Evolutionary conservation across 352 stramenopile genomes (phyloP).

Genomic region (Globisporangium sylvaticum): DNA sequence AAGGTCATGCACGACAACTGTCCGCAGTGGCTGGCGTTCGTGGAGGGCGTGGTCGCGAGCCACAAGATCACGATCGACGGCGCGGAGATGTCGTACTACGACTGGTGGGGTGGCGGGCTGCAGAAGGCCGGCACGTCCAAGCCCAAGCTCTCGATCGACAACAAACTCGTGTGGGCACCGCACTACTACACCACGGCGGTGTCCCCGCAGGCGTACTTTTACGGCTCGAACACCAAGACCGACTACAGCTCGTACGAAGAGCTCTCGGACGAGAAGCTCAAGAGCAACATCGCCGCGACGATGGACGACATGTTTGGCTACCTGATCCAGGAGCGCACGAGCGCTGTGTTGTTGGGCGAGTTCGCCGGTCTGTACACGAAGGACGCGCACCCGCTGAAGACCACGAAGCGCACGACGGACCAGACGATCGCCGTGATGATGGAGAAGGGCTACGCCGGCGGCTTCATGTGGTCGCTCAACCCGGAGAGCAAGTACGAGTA

Average conservation of each 20-base stretch:
- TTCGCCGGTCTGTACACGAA: slow-evolving; percentile 72
- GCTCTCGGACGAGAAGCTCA: slow-evolving; percentile 48
- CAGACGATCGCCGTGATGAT: slow-evolving; percentile 66
- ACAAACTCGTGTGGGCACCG: slow-evolving; percentile 81
- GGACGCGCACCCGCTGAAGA: slow-evolving; percentile 60
- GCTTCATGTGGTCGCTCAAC: slow-evolving; percentile 85
- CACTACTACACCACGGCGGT: slow-evolving; percentile 85
- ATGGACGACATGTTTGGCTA: slow-evolving; percentile 82
- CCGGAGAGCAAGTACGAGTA: slow-evolving; percentile 76
- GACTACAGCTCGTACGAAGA: slow-evolving; percentile 60
- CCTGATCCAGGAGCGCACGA: slow-evolving; percentile 41
- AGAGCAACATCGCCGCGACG: slow-evolving; percentile 40
- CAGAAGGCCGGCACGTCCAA: slow-evolving; percentile 47
- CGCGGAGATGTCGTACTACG: slow-evolving; percentile 55
- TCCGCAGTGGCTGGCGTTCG: slow-evolving; percentile 73
- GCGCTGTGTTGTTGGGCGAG: slow-evolving; percentile 65
- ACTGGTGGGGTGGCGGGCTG: slow-evolving; percentile 78
- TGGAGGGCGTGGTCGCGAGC: slow-evolving; percentile 57
- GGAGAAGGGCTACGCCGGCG: slow-evolving; percentile 56
- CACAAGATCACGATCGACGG: slow-evolving; percentile 50
- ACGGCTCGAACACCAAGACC: slow-evolving; percentile 42
- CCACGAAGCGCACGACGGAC: slow-evolving; percentile 71
- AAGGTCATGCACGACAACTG: slow-evolving; percentile 74
- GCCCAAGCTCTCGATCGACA: slow-evolving; percentile 47
- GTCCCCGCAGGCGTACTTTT: slow-evolving; percentile 70